Conservation (phyloP, 768 basidiomycete species). For the Pisolithus albus region DNA sequence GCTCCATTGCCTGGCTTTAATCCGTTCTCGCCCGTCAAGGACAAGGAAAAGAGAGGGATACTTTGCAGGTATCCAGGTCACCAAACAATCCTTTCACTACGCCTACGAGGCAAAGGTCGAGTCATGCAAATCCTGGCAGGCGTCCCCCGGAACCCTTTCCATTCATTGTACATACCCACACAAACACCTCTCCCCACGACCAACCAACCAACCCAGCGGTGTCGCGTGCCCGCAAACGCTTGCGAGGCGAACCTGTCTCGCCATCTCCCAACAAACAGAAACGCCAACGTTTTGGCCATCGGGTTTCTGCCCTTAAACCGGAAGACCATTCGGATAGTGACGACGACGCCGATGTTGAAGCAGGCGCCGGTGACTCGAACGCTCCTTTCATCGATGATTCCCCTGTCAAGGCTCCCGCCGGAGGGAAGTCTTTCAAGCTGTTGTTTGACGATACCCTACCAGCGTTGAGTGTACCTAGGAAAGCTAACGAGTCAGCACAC, state of each 20-base stretch:
- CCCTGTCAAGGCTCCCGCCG: slow-evolving; percentile 54
- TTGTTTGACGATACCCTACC: slow-evolving; percentile 55
- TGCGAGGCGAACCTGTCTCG: slow-evolving; percentile 77
- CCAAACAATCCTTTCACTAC: slow-evolving; percentile 41
- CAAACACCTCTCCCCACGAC: slow-evolving; percentile 14
- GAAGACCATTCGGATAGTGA: slow-evolving; percentile 28
- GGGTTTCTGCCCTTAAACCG: slow-evolving; percentile 33
- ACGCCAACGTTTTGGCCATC: slow-evolving; percentile 49
- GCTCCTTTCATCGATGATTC: slow-evolving; percentile 62
- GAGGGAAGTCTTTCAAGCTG: slow-evolving; percentile 56
- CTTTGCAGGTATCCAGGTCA: slow-evolving; percentile 11
- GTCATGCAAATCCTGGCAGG: slow-evolving; percentile 17
- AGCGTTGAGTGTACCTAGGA: slow-evolving; percentile 13
- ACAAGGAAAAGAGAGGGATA: slow-evolving; percentile 39
- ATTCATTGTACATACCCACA: slow-evolving; percentile 19
- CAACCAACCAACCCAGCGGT: slow-evolving; percentile 37
- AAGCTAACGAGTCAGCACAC: not conserved
- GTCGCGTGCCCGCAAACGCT: slow-evolving; percentile 68
- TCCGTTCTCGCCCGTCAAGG: slow-evolving; percentile 76
- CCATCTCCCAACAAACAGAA: slow-evolving; percentile 78
- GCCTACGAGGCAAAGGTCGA: slow-evolving; percentile 32
- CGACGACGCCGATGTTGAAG: slow-evolving; percentile 30
- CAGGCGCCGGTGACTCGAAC: slow-evolving; percentile 24
- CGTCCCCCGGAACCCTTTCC: slow-evolving; percentile 39
- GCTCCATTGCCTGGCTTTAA: slow-evolving; percentile 55